These are phyloP conservation scores for Rubia yunnanensis DNA, from an alignment of 257 asterid genomes.

Conservation along the genomic window DNA sequence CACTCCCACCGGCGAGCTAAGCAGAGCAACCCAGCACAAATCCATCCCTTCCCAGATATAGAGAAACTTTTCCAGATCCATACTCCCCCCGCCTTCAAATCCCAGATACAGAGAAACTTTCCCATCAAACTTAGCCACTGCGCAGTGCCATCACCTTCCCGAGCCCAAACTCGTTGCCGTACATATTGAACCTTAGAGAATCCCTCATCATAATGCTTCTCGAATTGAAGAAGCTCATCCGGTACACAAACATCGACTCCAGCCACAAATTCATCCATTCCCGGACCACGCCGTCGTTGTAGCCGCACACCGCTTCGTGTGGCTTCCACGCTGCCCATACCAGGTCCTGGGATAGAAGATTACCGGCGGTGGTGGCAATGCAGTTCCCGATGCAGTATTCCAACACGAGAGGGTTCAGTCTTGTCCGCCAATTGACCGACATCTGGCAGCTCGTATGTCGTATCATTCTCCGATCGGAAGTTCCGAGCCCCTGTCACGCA, in stretches of 20 bases:
- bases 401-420: conserved; percentile 16
- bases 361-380: neutral
- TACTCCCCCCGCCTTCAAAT: conserved; percentile 24
- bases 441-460: conserved; percentile 12
- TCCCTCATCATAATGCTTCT: conserved; percentile 18
- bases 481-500: conserved; percentile 17
- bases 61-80: conserved; percentile 31
- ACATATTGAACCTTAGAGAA: conserved; percentile 15
- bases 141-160: conserved; percentile 29
- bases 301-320: conserved; percentile 17
- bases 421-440: conserved; percentile 12
- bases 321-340: conserved; percentile 26
- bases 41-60: no score
- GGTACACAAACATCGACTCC: conserved; percentile 1
- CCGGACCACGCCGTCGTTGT: conserved; percentile 7
- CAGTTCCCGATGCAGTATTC: conserved; percentile 20
- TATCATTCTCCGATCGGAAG: conserved; percentile 4
- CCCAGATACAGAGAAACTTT: conserved; percentile 16
- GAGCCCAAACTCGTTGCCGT: conserved; percentile 28
- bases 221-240: conserved; percentile 17
- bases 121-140: conserved; percentile 28
- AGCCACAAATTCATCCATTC: no score
- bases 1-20: no score
- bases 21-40: no score
- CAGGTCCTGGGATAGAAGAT: conserved; percentile 10